Evolutionary conservation across 495 filamentous ascomycete species (phyloP).

Genomic region (Parmelia sp.): DNA sequence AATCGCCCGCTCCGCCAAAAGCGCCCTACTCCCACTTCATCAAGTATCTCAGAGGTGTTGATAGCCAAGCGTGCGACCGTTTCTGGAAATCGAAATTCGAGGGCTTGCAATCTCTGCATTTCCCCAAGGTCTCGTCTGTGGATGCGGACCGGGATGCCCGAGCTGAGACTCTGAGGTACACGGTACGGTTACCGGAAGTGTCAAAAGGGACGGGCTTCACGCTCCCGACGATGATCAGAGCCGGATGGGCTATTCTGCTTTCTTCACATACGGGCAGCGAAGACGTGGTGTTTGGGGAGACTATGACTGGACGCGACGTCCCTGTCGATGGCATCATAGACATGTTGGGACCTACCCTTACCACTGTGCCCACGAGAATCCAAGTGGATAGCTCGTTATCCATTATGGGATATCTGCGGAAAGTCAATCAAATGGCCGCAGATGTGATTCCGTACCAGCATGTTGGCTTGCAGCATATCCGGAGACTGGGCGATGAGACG

Average conservation of each 20-base stretch:
- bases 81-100: slow-evolving; percentile 44
- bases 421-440: slow-evolving; percentile 37
- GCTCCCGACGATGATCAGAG: slow-evolving; percentile 44
- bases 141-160: slow-evolving; percentile 36
- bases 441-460: slow-evolving; percentile 46
- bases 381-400: slow-evolving; percentile 35
- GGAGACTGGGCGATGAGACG: slow-evolving; percentile 42
- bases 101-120: slow-evolving; percentile 23
- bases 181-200: slow-evolving; percentile 29
- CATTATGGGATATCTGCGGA: slow-evolving; percentile 37
- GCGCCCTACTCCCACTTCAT: slow-evolving; percentile 41
- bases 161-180: slow-evolving; percentile 20
- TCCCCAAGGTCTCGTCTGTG: slow-evolving; percentile 16
- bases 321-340: slow-evolving; percentile 44
- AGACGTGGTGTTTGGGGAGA: slow-evolving; percentile 52
- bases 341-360: slow-evolving; percentile 49
- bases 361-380: slow-evolving; percentile 45
- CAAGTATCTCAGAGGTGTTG: slow-evolving; percentile 34
- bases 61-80: slow-evolving; percentile 34
- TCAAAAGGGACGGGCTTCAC: slow-evolving; percentile 36
- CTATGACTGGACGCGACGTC: slow-evolving; percentile 49
- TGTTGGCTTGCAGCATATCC: slow-evolving; percentile 51
- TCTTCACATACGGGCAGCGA: slow-evolving; percentile 38
- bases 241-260: slow-evolving; percentile 49
- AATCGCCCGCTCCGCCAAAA: slow-evolving; percentile 11